Evolutionary conservation across 768 basidiomycete species (phyloP).

Genomic region (Lanmaoa rubissima): DNA sequence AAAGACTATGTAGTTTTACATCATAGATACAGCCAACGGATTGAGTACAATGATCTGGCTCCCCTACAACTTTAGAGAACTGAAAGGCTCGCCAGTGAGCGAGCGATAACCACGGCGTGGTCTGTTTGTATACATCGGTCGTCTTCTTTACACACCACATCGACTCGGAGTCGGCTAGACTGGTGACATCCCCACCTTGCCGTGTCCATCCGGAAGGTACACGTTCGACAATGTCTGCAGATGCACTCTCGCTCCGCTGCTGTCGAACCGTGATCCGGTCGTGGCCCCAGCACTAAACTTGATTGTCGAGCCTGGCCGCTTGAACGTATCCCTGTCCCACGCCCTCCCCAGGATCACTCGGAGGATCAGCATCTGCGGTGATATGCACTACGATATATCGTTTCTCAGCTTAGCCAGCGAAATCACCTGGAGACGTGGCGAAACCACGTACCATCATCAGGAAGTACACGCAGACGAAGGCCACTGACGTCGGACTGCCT

Average conservation of each 20-base stretch:
- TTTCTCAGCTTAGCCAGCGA: neutral
- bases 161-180: neutral
- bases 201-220: neutral
- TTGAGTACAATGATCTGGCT: too few relatives aligned
- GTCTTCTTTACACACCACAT: neutral
- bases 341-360: conserved; percentile 19
- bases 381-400: conserved; percentile 21
- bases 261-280: neutral
- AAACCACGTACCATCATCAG: conserved; percentile 20
- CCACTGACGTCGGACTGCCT: conserved; percentile 10
- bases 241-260: neutral
- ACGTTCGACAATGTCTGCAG: neutral
- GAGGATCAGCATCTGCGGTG: conserved; percentile 28
- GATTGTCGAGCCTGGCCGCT: neutral
- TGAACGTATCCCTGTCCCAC: conserved; percentile 8
- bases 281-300: conserved; percentile 2
- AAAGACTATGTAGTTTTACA: neutral
- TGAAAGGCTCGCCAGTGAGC: neutral
- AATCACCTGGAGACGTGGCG: too few relatives aligned
- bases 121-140: neutral
- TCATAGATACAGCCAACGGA: too few relatives aligned
- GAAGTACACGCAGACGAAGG: conserved; percentile 13
- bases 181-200: neutral
- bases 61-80: neutral
- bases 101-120: neutral